Base-by-base conservation (phyloP, 2,329 filamentous ascomycete genomes). In the Geosmithia flava region DNA sequence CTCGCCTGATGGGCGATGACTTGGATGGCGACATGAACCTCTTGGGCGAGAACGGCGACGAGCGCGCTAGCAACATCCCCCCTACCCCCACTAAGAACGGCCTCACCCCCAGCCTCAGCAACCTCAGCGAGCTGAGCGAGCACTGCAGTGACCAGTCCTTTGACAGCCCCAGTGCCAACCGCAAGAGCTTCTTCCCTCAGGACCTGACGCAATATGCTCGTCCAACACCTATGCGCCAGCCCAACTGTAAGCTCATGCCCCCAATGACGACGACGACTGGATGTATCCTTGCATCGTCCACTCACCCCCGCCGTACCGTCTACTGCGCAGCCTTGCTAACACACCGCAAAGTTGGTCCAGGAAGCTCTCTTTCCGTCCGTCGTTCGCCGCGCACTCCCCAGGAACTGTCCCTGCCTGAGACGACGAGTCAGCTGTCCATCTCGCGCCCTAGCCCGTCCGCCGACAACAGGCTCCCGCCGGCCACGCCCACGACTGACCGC, bases 41-140 rank as follows among this genome's bases (percentile, higher is more conserved):
- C 7, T 20, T 37, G 7, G 41, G 39, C 17, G 47, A 44, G 10
- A 48, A 20, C 29, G 37, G 27, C 40, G 29, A 48, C 40, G 47
- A 48, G 30, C 23, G 20, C 8, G 41, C 41, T 29, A 73, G 68
- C 40, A 89, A 95, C 46, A 71, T 91, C 49, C 90, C 91, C n/a
- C 90, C 91, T 1, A 98, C 93, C 1, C 93, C 93, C 1, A 97
- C 93, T 0, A 97, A 95, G 64, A 80, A 80, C 54, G 68, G 60
- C 50, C 67, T 67, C 48, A 68, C 63, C 41, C 68, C 64, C 56
- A 75, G 64, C 53, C 55, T 67, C 39, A 64, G 60, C 44, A 48
- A 48, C 29, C 50, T 68, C 42, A 65, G 60, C 45, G 44, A 49
- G 15, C 44, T 43, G 15, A 49, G 48, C 48, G 47, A 49, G 23